Conservation (phyloP, 306 rosid species). For the Casuarina equisetifolia region DNA sequence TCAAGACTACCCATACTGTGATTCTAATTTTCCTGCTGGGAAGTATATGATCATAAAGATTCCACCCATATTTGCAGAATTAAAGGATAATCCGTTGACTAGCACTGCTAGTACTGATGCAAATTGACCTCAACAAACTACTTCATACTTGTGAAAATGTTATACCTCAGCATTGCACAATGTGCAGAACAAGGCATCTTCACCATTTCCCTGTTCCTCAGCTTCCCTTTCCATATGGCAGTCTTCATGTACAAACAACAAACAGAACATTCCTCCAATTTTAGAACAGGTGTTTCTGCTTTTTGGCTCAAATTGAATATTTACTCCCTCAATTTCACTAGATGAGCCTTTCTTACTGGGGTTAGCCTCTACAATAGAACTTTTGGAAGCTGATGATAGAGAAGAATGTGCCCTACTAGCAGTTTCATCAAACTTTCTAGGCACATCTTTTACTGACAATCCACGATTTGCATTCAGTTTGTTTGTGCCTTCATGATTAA, state of each 20-base stretch:
- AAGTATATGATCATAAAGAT: background rate
- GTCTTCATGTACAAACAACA: slow-evolving; percentile 79
- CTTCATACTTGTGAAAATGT: slow-evolving; percentile 2
- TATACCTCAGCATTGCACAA: slow-evolving; percentile 96
- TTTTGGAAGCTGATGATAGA: slow-evolving; percentile 68
- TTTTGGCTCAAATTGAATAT: slow-evolving; percentile 41
- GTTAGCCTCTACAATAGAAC: slow-evolving; percentile 64
- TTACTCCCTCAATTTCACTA: slow-evolving; percentile 59
- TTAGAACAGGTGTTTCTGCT: slow-evolving; percentile 40
- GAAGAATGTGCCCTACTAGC: slow-evolving; percentile 57
- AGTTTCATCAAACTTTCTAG: slow-evolving; percentile 55
- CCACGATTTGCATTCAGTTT: slow-evolving; percentile 41
- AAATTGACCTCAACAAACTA: slow-evolving; percentile 13
- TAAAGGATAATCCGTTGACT: slow-evolving; percentile 15
- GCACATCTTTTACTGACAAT: slow-evolving; percentile 52
- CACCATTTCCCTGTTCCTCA: slow-evolving; percentile 68
- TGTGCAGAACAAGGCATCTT: slow-evolving; percentile 96
- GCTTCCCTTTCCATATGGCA: slow-evolving; percentile 66
- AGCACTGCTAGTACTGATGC: slow-evolving; percentile 1
- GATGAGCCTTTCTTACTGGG: slow-evolving; percentile 81
- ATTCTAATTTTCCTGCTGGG: background rate
- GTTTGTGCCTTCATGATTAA: slow-evolving; percentile 48
- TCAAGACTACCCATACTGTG: background rate
- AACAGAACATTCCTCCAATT: slow-evolving; percentile 67
- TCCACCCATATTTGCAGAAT: background rate